These are phyloP conservation scores for Suhomyces faveliae DNA, from an alignment of 805 yeast genomes.

Conservation along the genomic window DNA sequence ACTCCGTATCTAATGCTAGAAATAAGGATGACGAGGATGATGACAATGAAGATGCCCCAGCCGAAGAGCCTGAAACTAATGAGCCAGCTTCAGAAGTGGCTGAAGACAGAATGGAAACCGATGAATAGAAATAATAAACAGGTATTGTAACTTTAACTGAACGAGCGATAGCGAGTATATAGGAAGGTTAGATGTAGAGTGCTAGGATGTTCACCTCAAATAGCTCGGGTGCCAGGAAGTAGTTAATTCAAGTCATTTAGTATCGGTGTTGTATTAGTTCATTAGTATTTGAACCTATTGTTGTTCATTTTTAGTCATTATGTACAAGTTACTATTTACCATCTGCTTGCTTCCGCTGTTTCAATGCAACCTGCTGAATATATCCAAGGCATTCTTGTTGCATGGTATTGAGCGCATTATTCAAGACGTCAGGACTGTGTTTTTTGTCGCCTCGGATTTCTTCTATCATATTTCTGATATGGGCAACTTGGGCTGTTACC, in stretches of 20 bases:
- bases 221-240: no score
- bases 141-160: background rate
- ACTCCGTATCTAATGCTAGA: conserved; percentile 60
- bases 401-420: conserved; percentile 36
- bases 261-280: no score
- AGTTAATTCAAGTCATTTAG: no score
- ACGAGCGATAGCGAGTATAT: no score
- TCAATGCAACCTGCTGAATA: conserved; percentile 38
- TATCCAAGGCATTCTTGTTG: conserved; percentile 38
- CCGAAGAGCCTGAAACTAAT: conserved; percentile 14
- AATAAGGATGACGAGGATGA: conserved; percentile 39
- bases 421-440: conserved; percentile 33
- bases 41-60: conserved; percentile 17
- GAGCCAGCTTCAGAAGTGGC: conserved; percentile 13
- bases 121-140: conserved; percentile 17
- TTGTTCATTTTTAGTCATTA: background rate
- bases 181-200: no score
- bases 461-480: conserved; percentile 27
- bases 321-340: background rate
- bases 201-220: no score
- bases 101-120: conserved; percentile 43
- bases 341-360: conserved; percentile 23
- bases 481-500: conserved; percentile 19
- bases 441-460: conserved; percentile 32
- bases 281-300: background rate